Evolutionary conservation across 1,284 basidiomycete species (phyloP), one percentile per base, ranked within the genome.

Genomic region (Coriolopsis trogii): DNA sequence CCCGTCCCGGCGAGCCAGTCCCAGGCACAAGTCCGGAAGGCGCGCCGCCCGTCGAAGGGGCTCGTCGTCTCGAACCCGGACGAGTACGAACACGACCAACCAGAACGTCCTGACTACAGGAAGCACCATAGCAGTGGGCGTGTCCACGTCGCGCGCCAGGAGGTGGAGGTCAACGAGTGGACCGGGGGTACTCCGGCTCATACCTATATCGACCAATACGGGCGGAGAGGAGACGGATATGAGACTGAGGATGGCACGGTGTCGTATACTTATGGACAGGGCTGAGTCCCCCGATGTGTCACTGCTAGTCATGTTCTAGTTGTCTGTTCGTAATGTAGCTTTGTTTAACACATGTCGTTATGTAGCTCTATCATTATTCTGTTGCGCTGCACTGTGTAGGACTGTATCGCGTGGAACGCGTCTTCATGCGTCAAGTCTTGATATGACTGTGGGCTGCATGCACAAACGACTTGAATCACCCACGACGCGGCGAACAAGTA

Each of bases 41-140:
- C n/a, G n/a, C n/a, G n/a, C n/a, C n/a, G n/a, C n/a, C n/a, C n/a
- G n/a, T 15, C 39, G 41, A 51, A 31, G 38, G 29, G 26, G 41
- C 29, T 59, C 48, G 50, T 51, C 21, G 51, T 59, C 30, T 46
- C 54, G 18, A 59, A 59, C 42, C 54, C 53, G 45, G 51, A 53
- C 38, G 51, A 50, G 26, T 41, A 52, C 39, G 50, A 56, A 6
- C 46, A 25, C 15, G 26, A 38, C 6, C 44, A 49, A 10, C 52
- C 42, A 3, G 52, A 54, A 12, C 46, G 34, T 4, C 42, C 41
- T 23, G 48, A 45, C 30, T 47, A 45, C 18, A 52, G 49, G 31
- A 48, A 42, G 28, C 46, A 56, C 28, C 48, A 45, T 26, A 23
- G 29, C 25, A 26, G 30, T 18, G 30, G 25, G 5, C 47, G 48